A percentile compares a stretch with the other conserved stretches of the same genome.
Evolutionary conservation across 306 rosid species (phyloP).

Genomic region (Lupinus albus): DNA sequence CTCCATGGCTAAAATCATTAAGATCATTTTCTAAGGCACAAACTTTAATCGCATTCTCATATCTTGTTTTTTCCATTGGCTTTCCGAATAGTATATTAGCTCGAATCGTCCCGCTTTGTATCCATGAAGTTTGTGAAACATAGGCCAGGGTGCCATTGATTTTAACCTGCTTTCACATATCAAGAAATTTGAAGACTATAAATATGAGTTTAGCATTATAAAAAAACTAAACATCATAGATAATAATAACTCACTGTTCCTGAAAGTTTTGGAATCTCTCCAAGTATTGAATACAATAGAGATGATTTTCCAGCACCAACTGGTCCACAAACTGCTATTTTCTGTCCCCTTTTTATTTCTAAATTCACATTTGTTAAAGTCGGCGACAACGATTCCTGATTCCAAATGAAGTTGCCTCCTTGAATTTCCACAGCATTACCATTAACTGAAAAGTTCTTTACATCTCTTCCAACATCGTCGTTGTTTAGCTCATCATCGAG

Average conservation of each 20-base stretch:
- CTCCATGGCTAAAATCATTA: constrained; percentile 65
- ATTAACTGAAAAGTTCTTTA: constrained; percentile 29
- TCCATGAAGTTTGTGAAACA: constrained; percentile 83
- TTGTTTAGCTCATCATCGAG: constrained; percentile 63
- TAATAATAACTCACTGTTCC: constrained; percentile 64
- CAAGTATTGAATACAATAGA: constrained; percentile 64
- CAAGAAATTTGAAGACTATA: not conserved
- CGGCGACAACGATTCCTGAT: constrained; percentile 49
- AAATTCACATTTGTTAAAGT: constrained; percentile 56
- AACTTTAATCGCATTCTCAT: constrained; percentile 60
- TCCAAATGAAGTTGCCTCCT: constrained; percentile 69
- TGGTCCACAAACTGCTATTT: constrained; percentile 75
- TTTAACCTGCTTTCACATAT: constrained; percentile 52
- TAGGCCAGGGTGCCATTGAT: constrained; percentile 65
- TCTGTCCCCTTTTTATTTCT: constrained; percentile 58
- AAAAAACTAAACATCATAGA: not conserved
- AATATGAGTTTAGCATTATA: constrained; percentile 27
- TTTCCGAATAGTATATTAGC: constrained; percentile 77
- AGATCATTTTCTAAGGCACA: constrained; percentile 79
- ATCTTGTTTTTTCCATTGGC: constrained; percentile 61
- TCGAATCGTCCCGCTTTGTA: constrained; percentile 78
- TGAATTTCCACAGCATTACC: constrained; percentile 46
- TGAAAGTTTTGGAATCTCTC: constrained; percentile 70
- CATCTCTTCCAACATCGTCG: constrained; percentile 33
- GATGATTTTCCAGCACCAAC: constrained; percentile 92